Percentiles rank a stretch among this genome's conserved stretches.
phyloP scores from a whole-genome alignment of 2,329 filamentous ascomycete genomes.

The Alternaria sp. region DNA sequence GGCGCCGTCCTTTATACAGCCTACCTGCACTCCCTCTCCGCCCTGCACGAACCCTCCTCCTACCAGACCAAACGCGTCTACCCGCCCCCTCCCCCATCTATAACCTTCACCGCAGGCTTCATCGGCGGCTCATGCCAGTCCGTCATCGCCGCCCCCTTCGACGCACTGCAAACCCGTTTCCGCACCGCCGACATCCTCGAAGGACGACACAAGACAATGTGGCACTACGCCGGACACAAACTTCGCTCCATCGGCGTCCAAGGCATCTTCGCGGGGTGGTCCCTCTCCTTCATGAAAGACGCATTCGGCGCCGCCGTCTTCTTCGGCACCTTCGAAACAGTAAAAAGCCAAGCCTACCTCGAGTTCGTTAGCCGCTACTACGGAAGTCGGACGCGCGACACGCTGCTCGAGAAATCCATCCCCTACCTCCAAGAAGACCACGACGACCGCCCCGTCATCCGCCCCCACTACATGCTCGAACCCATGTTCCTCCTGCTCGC shows the following conservation, averaged over 20 bases:
- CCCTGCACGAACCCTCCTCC: slow-evolving; percentile 70
- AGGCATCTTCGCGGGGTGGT: slow-evolving; percentile 77
- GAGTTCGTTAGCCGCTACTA: slow-evolving; percentile 75
- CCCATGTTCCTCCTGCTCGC: slow-evolving; percentile 74
- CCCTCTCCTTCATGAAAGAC: slow-evolving; percentile 72
- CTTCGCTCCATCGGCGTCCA: slow-evolving; percentile 73
- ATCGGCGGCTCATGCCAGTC: slow-evolving; percentile 74
- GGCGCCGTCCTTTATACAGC: slow-evolving; percentile 77
- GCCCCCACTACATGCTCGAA: slow-evolving; percentile 77
- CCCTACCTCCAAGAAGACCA: slow-evolving; percentile 28
- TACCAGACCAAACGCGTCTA: slow-evolving; percentile 69
- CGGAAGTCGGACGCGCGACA: slow-evolving; percentile 45
- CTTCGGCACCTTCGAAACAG: slow-evolving; percentile 77
- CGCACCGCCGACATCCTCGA: slow-evolving; percentile 67
- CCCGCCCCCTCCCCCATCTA: slow-evolving; percentile 67
- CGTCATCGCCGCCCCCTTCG: slow-evolving; percentile 74
- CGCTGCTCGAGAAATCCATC: slow-evolving; percentile 31
- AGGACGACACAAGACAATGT: slow-evolving; percentile 70
- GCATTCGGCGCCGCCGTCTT: slow-evolving; percentile 73
- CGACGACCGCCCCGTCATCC: slow-evolving; percentile 61
- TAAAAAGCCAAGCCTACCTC: slow-evolving; percentile 78
- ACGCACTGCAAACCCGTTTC: slow-evolving; percentile 77
- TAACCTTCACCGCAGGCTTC: slow-evolving; percentile 74
- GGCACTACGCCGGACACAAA: slow-evolving; percentile 71
- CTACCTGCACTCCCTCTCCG: slow-evolving; percentile 73